Percentiles rank a stretch among this genome's conserved stretches.
phyloP scores from a whole-genome alignment of 176 grass and related monocot genomes.

The Ananas comosus region DNA sequence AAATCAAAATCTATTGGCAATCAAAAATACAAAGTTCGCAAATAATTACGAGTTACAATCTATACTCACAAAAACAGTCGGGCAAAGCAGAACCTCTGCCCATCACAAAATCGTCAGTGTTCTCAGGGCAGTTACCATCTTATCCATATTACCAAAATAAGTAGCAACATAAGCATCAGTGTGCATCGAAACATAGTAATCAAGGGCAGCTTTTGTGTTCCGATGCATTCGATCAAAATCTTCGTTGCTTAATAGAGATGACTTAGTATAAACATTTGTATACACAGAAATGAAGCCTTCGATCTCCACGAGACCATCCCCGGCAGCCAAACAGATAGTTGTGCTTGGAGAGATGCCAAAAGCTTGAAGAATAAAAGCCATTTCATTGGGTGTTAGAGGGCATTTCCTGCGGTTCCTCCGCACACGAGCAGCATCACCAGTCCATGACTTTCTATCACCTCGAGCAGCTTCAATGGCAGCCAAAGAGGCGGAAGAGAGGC shows the following conservation, averaged over 20 bases:
- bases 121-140: conserved; percentile 93
- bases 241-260: conserved; percentile 46
- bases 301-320: conserved; percentile 79
- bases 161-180: conserved; percentile 67
- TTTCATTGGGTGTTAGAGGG: conserved; percentile 82
- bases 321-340: conserved; percentile 83
- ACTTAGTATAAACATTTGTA: conserved; percentile 68
- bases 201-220: conserved; percentile 84
- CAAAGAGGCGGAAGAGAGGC: conserved; percentile 55
- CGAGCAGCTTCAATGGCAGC: conserved; percentile 63
- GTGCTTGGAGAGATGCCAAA: conserved; percentile 55
- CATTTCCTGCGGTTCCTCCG: conserved; percentile 92
- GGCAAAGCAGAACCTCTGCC: conserved; percentile 73
- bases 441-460: conserved; percentile 59
- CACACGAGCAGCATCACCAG: conserved; percentile 45
- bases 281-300: conserved; percentile 73
- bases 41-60: conserved; percentile 35
- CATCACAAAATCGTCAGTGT: conserved; percentile 68
- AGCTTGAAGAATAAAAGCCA: conserved; percentile 74
- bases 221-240: conserved; percentile 93
- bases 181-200: conserved; percentile 93
- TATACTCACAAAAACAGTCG: conserved; percentile 81
- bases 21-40: not conserved
- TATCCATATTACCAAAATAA: conserved; percentile 98
- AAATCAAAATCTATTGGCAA: no score